Conservation (phyloP, 306 rosid species). For the Malus fusca region DNA sequence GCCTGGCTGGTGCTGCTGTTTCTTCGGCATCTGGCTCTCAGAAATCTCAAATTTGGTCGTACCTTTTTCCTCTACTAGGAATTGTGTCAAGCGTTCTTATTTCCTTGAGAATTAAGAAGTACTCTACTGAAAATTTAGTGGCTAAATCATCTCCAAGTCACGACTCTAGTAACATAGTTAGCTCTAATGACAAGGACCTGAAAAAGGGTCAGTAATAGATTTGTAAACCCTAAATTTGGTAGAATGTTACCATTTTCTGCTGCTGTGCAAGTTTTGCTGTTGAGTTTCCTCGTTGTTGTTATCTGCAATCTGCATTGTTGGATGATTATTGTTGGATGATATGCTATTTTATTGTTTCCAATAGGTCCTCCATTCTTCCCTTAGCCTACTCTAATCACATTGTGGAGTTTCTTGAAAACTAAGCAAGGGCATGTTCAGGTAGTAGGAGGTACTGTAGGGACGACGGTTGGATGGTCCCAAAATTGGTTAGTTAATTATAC, state of each 20-base stretch:
- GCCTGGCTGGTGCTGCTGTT: slow-evolving; percentile 93
- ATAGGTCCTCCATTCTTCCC: not conserved
- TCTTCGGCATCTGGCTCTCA: slow-evolving; percentile 57
- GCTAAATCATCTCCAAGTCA: slow-evolving; percentile 21
- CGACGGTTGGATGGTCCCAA: not conserved
- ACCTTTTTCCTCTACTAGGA: slow-evolving; percentile 67
- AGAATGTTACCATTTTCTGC: not conserved
- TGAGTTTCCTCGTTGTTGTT: not conserved
- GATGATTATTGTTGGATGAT: not conserved
- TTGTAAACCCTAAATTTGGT: not conserved
- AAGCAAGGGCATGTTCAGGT: not conserved
- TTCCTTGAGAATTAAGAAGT: slow-evolving; percentile 76
- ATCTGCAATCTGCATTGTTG: not conserved
- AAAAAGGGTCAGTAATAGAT: slow-evolving; percentile 9
- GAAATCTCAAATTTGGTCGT: slow-evolving; percentile 63
- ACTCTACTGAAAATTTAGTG: slow-evolving; percentile 45
- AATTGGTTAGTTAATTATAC: not conserved
- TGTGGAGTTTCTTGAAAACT: not conserved
- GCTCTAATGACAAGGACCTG: slow-evolving; percentile 9
- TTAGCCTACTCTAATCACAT: not conserved
- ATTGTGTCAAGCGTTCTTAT: slow-evolving; percentile 70
- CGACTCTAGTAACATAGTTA: not conserved
- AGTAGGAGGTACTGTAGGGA: not conserved
- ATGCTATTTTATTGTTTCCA: not conserved
- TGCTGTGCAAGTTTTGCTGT: not conserved